Conservation (phyloP, 805 yeast genomes). For the Kodamaea nitidulidarum region DNA sequence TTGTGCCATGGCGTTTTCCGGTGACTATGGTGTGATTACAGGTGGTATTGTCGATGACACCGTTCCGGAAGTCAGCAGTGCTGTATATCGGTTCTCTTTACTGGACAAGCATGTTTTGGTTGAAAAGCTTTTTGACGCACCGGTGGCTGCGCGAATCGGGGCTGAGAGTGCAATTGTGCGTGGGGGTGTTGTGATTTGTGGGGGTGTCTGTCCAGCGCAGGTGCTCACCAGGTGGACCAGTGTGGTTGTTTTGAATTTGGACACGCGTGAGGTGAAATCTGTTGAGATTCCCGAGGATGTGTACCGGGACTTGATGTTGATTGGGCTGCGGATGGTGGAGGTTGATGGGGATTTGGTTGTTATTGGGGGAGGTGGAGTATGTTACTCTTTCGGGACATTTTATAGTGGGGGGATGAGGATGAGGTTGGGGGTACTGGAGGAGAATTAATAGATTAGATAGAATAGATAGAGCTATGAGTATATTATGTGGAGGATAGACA, state of each 20-base stretch:
- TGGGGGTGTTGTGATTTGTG: constrained; percentile 43
- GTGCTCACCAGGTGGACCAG: constrained; percentile 25
- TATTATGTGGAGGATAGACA: no score
- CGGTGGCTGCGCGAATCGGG: constrained; percentile 47
- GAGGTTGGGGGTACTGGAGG: no score
- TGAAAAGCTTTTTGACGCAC: constrained; percentile 14
- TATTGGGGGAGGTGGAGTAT: constrained; percentile 75
- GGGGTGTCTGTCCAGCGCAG: constrained; percentile 50
- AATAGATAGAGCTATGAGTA: no score
- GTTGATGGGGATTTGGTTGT: constrained; percentile 14
- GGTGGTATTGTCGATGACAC: constrained; percentile 44
- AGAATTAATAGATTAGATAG: no score
- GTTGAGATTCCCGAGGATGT: constrained; percentile 27
- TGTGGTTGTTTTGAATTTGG: constrained; percentile 33
- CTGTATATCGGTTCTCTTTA: constrained; percentile 33
- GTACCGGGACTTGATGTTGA: constrained; percentile 46
- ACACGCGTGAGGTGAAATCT: constrained; percentile 11
- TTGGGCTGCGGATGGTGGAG: constrained; percentile 48
- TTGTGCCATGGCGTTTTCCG: constrained; percentile 32
- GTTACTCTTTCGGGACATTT: constrained; percentile 69
- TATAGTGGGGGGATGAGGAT: constrained; percentile 19
- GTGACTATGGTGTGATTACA: constrained; percentile 36
- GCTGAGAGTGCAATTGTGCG: constrained; percentile 31
- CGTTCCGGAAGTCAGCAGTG: constrained; percentile 27
- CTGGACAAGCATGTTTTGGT: constrained; percentile 7